Evolutionary conservation across 1,284 basidiomycete genomes (phyloP).

Genomic region (Somion occarium): DNA sequence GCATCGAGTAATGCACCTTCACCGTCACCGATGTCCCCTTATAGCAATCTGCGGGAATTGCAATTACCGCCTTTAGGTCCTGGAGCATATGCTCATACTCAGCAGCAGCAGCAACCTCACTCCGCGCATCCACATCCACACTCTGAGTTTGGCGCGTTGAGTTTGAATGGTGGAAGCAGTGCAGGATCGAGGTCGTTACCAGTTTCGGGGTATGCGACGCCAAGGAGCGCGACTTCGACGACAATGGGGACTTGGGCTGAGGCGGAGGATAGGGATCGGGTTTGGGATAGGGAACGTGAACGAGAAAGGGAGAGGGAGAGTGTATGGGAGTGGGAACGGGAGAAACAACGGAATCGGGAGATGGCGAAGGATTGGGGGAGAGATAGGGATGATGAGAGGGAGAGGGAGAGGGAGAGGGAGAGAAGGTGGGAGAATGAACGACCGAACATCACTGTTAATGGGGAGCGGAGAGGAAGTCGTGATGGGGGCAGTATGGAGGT

Average conservation of each 20-base stretch:
- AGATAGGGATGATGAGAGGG: background rate
- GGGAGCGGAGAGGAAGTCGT: too few species aligned
- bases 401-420: background rate
- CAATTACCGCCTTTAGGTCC: background rate
- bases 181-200: background rate
- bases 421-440: too few species aligned
- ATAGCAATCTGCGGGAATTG: background rate
- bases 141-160: background rate
- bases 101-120: background rate
- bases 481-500: too few species aligned
- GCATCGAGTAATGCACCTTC: conserved; percentile 17
- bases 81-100: background rate
- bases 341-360: background rate
- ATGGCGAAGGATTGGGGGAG: background rate
- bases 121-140: background rate
- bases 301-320: background rate
- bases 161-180: background rate
- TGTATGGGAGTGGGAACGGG: background rate
- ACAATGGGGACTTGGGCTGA: too few species aligned
- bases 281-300: background rate
- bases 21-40: conserved; percentile 14
- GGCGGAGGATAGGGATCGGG: background rate
- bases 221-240: background rate
- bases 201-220: background rate
- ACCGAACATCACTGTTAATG: too few species aligned